phyloP scores from a whole-genome alignment of 225 moss, liverwort and hornwort genomes.

The Pleurozium schreberi region DNA sequence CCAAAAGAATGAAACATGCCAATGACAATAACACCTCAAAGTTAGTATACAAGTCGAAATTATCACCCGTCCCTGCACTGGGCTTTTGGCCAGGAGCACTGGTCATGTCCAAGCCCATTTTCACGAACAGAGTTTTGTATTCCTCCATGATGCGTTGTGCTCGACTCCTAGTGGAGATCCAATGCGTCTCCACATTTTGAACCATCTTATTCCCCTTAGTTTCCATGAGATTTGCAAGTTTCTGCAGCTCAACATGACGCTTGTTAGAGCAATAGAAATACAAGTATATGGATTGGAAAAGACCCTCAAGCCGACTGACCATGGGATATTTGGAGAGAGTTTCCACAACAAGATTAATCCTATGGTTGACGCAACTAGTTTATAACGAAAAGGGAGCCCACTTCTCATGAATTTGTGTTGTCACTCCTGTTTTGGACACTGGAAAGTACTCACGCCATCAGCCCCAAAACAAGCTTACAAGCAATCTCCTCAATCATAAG shows the following conservation, averaged over 20 bases:
- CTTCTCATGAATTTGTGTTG: too few relatives aligned
- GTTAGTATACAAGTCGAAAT: not conserved
- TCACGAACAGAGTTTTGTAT: fast-evolving
- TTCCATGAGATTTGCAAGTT: not conserved
- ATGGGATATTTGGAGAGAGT: too few relatives aligned
- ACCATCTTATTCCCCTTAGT: not conserved
- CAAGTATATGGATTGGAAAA: too few relatives aligned
- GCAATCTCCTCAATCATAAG: too few relatives aligned
- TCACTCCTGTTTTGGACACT: too few relatives aligned
- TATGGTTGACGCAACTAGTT: too few relatives aligned
- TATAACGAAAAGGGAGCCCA: too few relatives aligned
- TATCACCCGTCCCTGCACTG: fast-evolving
- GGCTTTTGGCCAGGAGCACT: fast-evolving
- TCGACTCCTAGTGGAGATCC: not conserved
- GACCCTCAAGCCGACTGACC: too few relatives aligned
- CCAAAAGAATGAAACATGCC: not conserved
- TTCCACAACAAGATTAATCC: too few relatives aligned
- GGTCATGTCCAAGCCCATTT: not conserved
- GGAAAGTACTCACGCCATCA: too few relatives aligned
- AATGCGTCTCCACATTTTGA: fast-evolving
- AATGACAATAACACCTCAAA: not conserved
- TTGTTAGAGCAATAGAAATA: too few relatives aligned
- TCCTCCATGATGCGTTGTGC: fast-evolving
- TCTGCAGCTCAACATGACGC: not conserved
- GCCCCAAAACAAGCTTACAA: too few relatives aligned